phyloP scores from a whole-genome alignment of 305 asterid species.

The Fraxinus velutina region DNA sequence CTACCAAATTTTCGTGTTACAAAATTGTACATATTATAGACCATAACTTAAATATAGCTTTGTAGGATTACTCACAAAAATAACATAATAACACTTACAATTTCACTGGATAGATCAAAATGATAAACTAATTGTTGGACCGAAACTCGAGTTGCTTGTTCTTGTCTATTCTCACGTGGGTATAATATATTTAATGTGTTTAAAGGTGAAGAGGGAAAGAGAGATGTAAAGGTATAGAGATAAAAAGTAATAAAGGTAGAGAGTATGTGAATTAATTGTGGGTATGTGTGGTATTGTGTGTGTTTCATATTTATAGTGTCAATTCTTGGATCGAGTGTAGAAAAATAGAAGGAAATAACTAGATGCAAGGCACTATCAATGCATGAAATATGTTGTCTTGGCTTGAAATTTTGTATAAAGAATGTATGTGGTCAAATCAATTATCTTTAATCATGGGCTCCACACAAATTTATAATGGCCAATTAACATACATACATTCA shows the following conservation, averaged over 20 bases:
- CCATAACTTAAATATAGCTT: not conserved
- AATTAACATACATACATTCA: not conserved
- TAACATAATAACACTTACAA: not conserved
- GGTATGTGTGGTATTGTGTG: not conserved
- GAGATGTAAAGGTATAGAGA: not conserved
- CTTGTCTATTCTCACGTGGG: not conserved
- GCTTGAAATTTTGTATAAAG: not conserved
- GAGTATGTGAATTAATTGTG: not conserved
- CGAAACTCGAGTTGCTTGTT: not conserved
- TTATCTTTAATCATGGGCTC: not conserved
- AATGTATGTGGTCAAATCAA: not conserved
- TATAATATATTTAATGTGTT: not conserved
- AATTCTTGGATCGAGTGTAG: not conserved
- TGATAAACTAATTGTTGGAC: not conserved
- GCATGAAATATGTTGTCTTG: not conserved
- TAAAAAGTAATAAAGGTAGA: no score
- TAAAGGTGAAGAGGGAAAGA: not conserved
- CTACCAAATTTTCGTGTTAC: not conserved
- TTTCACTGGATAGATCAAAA: not conserved
- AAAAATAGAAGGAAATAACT: not conserved
- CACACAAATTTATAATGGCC: not conserved
- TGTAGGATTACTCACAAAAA: not conserved
- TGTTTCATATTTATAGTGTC: not conserved
- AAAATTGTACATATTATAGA: not conserved
- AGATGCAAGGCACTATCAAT: not conserved